Base-by-base conservation (phyloP, 2,329 filamentous ascomycete genomes). In the Talaromyces sp. region DNA sequence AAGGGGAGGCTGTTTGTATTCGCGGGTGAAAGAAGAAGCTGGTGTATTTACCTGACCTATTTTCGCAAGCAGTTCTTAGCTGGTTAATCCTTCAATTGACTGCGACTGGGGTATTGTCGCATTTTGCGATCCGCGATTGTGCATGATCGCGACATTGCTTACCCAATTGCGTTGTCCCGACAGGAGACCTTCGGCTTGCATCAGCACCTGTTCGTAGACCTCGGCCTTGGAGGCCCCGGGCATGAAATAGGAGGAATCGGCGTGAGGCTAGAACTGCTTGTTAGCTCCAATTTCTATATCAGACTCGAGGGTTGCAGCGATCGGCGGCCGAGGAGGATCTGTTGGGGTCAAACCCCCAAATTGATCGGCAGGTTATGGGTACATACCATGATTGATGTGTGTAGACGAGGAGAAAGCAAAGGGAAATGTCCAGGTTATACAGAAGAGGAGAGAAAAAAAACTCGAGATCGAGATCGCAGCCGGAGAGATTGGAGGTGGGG, bases 111-210 rank as follows among this genome's bases (percentile, higher is more conserved):
- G 4, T 43, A 11, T 10, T 17, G 16, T 29, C 22, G n/a, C 20
- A 27, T 5, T 27, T 27, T 27, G 24, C 24, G 24, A 27, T 27
- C 24, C 9, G 24, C 24, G 20, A 32, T 14, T 37, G 44, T 19
- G 24, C 6, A 30, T n/a, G 44, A 33, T 33, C 14, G 46, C 13
- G 22, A 13, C 8, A 19, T 6, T 32, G 62, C 65, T 53, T 65
- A 77, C 76, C 77, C 77, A 80, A 61, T 79, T 79, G 19, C 76
- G 69, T 54, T 77, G 75, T 8, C 68, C 75, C 19, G 66, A 62
- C 4, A 76, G 57, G 11, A 80, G 65, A 10, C 71, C 72, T 44
- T 62, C 58, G 9, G 75, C 60, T 50, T 76, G 70, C 14, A 69
- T 56, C 19, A 77, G 60, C 14, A 79, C 61, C 51, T 77, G 73